Conservation (phyloP, 176 grass and related monocot genomes). For the Avena atlantica region DNA sequence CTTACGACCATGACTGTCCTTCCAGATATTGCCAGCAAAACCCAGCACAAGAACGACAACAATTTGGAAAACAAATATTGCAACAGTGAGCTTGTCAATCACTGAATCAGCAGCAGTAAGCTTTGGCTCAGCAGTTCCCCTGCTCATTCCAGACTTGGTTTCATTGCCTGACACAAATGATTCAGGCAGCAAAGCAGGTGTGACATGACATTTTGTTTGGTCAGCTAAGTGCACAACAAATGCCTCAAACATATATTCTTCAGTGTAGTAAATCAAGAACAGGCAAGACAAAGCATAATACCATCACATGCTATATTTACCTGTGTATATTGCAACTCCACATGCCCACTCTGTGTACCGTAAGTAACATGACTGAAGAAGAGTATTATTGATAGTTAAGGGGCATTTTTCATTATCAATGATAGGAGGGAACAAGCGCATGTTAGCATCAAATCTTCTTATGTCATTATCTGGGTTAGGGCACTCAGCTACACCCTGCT, state of each 20-base stretch:
- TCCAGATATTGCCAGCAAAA: conserved; percentile 86
- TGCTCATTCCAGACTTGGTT: conserved; percentile 94
- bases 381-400: conserved; percentile 86
- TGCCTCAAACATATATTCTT: conserved; percentile 26
- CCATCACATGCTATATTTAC: conserved; percentile 43
- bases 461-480: conserved; percentile 93
- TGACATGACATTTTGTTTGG: conserved; percentile 10
- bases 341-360: conserved; percentile 94
- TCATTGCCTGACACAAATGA: conserved; percentile 71
- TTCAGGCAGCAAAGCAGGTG: not conserved
- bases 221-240: conserved; percentile 28
- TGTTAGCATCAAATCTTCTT: conserved; percentile 90
- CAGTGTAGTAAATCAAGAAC: conserved; percentile 23
- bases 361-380: conserved; percentile 94
- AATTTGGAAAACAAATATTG: conserved; percentile 92
- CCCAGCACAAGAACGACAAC: conserved; percentile 69
- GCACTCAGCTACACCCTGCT: conserved; percentile 89
- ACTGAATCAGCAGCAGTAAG: conserved; percentile 87
- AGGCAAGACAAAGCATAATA: conserved; percentile 12
- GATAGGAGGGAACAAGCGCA: conserved; percentile 69
- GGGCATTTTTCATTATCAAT: conserved; percentile 75
- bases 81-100: conserved; percentile 87
- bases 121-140: conserved; percentile 77
- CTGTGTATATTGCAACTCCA: conserved; percentile 96
- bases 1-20: conserved; percentile 70